Conservation (phyloP, 192 early-diverging fungal genomes). For the Entomortierella chlamydospora region DNA sequence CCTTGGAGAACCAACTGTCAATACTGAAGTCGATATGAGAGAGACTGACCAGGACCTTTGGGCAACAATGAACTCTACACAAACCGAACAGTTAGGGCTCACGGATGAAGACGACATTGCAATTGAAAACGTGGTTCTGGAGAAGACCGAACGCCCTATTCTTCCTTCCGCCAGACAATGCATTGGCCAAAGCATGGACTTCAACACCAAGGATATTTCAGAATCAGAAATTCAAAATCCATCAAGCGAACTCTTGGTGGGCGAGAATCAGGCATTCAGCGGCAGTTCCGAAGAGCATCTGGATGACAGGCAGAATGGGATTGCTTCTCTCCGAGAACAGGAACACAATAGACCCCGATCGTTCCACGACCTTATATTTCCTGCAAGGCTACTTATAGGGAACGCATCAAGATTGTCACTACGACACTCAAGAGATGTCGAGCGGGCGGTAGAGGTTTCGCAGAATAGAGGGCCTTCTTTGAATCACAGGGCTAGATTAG, state of each 20-base stretch:
- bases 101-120: background rate
- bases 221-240: no score
- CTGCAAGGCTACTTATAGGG: background rate
- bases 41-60: background rate
- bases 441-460: no score
- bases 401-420: no score
- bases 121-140: background rate
- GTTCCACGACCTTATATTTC: background rate
- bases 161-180: background rate
- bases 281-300: no score
- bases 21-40: background rate
- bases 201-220: no score
- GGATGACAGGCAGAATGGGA: no score
- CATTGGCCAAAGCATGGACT: no score
- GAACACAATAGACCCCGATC: background rate
- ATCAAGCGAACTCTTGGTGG: background rate
- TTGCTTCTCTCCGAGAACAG: background rate
- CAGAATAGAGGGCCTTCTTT: background rate
- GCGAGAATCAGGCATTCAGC: background rate
- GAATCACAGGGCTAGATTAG: background rate
- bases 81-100: background rate
- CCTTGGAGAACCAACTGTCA: background rate
- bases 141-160: background rate
- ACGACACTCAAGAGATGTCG: background rate
- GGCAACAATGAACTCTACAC: background rate